These are phyloP conservation scores for Colletotrichum shisoi DNA, from an alignment of 2,329 filamentous ascomycete genomes.

Conservation along the genomic window DNA sequence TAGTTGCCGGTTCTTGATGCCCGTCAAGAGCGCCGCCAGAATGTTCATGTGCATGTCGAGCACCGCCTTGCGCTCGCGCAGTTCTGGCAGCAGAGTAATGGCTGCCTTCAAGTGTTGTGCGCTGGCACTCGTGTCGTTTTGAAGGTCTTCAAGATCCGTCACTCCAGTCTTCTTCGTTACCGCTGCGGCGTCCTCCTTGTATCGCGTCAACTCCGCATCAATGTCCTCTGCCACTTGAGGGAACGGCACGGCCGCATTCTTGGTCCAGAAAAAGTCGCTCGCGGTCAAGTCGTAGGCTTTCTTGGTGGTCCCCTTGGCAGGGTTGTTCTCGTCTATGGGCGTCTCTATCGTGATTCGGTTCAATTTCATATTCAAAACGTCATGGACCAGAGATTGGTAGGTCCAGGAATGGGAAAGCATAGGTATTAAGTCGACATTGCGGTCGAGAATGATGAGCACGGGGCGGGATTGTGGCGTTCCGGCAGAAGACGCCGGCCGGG, in stretches of 20 bases:
- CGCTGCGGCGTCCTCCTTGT: conserved; percentile 93
- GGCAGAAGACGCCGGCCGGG: conserved; percentile 65
- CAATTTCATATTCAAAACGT: conserved; percentile 66
- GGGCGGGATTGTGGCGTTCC: conserved; percentile 78
- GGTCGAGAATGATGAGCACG: conserved; percentile 90
- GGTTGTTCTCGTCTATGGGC: conserved; percentile 78
- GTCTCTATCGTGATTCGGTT: conserved; percentile 95
- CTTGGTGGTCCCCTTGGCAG: conserved; percentile 77
- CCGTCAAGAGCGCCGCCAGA: conserved; percentile 63
- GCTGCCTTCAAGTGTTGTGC: conserved; percentile 95
- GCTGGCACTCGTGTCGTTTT: conserved; percentile 86
- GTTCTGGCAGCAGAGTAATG: conserved; percentile 88
- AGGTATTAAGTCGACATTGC: conserved; percentile 92
- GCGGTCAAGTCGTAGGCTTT: conserved; percentile 89
- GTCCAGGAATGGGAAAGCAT: conserved; percentile 96
- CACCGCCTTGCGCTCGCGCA: conserved; percentile 89
- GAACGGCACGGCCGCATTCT: conserved; percentile 89
- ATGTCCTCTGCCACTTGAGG: conserved; percentile 97
- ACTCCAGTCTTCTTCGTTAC: conserved; percentile 96
- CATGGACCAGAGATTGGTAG: conserved; percentile 83
- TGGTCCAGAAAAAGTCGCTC: conserved; percentile 95
- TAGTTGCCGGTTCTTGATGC: conserved; percentile 90
- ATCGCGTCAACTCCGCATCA: conserved; percentile 88
- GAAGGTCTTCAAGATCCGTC: conserved; percentile 88
- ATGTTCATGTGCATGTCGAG: conserved; percentile 99